A percentile compares a stretch with the other conserved stretches of the same genome.
Conservation (phyloP, 192 early-diverging fungal species). For the Bifiguratus adelaidae region DNA sequence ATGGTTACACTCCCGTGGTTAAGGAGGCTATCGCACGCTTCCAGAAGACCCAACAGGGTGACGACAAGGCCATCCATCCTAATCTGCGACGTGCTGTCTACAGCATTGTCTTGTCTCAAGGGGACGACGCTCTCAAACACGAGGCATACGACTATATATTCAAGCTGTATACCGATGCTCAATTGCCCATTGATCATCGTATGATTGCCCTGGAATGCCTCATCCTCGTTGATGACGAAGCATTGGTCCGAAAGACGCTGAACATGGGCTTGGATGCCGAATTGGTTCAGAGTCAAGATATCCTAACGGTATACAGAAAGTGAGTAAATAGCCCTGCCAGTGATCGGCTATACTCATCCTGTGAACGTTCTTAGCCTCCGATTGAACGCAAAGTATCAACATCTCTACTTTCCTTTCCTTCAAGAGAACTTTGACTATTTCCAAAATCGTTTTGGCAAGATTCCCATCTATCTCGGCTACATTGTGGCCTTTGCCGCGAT, state of each 20-base stretch:
- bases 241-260: slow-evolving; percentile 18
- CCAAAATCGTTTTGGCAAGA: slow-evolving; percentile 35
- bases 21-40: slow-evolving; percentile 44
- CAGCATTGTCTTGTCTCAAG: slow-evolving; percentile 42
- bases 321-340: slow-evolving; percentile 43
- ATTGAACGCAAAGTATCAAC: slow-evolving; percentile 23
- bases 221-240: slow-evolving; percentile 31
- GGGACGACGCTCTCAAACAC: slow-evolving; percentile 20
- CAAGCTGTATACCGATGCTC: slow-evolving; percentile 27
- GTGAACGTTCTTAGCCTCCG: slow-evolving; percentile 31
- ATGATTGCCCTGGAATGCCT: slow-evolving; percentile 43
- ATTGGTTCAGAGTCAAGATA: slow-evolving; percentile 49
- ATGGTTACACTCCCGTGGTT: slow-evolving; percentile 40
- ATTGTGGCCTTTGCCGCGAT: slow-evolving; percentile 33
- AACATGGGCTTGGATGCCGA: slow-evolving; percentile 20
- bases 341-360: slow-evolving; percentile 44
- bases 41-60: slow-evolving; percentile 39
- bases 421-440: slow-evolving; percentile 35
- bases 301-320: slow-evolving; percentile 15
- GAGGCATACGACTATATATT: slow-evolving; percentile 26
- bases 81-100: slow-evolving; percentile 48
- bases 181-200: slow-evolving; percentile 38
- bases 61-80: slow-evolving; percentile 38
- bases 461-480: slow-evolving; percentile 47
- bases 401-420: slow-evolving; percentile 42